Evolutionary conservation across 2,329 filamentous ascomycete species (phyloP).

Genomic region (Myriosclerotinia duriaeana): DNA sequence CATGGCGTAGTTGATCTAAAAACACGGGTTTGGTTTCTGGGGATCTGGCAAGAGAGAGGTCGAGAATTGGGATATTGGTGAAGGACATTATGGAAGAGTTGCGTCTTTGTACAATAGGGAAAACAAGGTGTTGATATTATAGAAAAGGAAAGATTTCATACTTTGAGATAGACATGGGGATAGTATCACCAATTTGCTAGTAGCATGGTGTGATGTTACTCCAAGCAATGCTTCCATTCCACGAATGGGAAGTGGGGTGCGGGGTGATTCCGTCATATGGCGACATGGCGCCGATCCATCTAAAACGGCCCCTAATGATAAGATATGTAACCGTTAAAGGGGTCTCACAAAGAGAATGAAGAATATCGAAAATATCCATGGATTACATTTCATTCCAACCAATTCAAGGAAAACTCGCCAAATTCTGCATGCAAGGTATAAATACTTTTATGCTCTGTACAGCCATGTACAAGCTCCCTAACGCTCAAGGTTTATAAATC

Average conservation of each 20-base stretch:
- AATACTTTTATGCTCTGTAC: slow-evolving; percentile 27
- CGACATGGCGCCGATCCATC: slow-evolving; percentile 5
- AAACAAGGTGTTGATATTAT: background rate
- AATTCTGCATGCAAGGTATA: slow-evolving; percentile 10
- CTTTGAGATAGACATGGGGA: background rate
- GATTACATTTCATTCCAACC: slow-evolving; percentile 4
- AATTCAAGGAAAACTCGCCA: background rate
- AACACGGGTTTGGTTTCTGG: slow-evolving; percentile 70
- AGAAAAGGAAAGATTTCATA: background rate
- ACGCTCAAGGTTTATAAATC: slow-evolving; percentile 27
- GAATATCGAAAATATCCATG: background rate
- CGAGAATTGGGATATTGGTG: slow-evolving; percentile 72
- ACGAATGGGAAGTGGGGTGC: slow-evolving; percentile 20
- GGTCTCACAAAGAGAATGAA: slow-evolving; percentile 9
- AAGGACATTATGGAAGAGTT: slow-evolving; percentile 49
- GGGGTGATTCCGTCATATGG: slow-evolving; percentile 19
- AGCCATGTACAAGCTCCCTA: slow-evolving; percentile 24
- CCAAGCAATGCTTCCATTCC: background rate
- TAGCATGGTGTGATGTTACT: slow-evolving; percentile 14
- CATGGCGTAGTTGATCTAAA: slow-evolving; percentile 67
- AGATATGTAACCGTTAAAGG: slow-evolving; percentile 3
- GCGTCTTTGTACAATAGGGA: background rate
- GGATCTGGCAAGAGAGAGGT: slow-evolving; percentile 65
- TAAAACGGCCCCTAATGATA: slow-evolving; percentile 4
- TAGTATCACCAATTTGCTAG: background rate